Base-by-base conservation (phyloP, 2,329 filamentous ascomycete genomes). In the Hyphodiscus sp. region DNA sequence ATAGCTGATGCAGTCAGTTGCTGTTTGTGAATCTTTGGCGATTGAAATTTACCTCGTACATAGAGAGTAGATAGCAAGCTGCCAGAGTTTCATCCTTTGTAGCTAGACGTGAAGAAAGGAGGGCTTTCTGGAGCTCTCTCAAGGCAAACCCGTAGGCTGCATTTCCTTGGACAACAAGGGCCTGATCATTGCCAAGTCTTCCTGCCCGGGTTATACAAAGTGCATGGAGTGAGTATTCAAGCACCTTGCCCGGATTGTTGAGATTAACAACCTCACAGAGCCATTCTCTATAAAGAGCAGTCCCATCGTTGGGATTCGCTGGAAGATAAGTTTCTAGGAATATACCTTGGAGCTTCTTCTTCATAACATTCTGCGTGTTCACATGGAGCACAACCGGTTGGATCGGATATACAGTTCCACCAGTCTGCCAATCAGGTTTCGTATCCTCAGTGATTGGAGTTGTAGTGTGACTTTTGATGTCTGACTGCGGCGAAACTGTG, bases 291-390 rank as follows among this genome's bases (percentile, higher is more conserved):
- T 33, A 20, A 7, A 50, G 20, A 20, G 33, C 47, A 23, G 47
- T 13, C 8, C 47, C 47, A n/a, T 20, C 38, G 13, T 50, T 50
- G 11, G 47, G 47, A 29, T 38, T 43, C 29, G 26, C 19, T 30
- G 46, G 46, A 38, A 48, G 47, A 19, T 50, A 50, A n/a, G 30
- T 29, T 19, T 50, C 47, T 9, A 50, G 20, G 38, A 50, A 50
- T 9, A 50, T 4, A 50, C 20, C 20, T 16, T 43, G 47, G 38
- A 50, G 42, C n/a, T 46, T 20, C 19, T n/a, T n/a, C 45, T 46
- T 46, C 16, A 46, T 23, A 10, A 26, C 45, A 29, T 16, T 46
- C 16, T 18, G 7, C 9, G 47, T 15, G 18, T 29, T 43, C 20
- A 43, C n/a, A 23, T 41, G 20, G 19, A 41, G 18, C 47, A 38